Evolutionary conservation across 352 stramenopile species (phyloP), one percentile per base, ranked within the genome.

Genomic region (Phytophthora gonapodyides): DNA sequence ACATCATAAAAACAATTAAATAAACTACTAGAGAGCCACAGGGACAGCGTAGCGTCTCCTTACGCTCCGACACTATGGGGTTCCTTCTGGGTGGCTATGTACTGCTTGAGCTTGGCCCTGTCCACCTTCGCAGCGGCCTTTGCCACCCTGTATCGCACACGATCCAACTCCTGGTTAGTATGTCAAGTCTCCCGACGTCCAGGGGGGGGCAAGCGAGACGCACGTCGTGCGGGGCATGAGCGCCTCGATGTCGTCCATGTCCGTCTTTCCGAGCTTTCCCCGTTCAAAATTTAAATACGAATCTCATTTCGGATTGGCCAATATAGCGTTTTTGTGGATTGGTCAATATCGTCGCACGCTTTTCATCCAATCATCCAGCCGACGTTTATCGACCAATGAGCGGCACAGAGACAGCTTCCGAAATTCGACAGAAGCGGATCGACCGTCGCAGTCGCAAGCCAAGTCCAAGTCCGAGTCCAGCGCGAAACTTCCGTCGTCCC

Each of bases 141-240:
- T 1, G 75, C 78, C 36, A 64, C 75, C 49, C 80, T 77, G 38
- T 31, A 46, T 31, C 45, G 58, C 38, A 38, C 40, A 48, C 0
- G 48, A 41, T 13, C 31, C 11, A 21, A 12, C 11, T 1, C 8
- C 5, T 31, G 7, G 1, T 31, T 8, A 31, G 27, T 8, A 31
- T 31, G 27, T 31, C 27, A 31, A 31, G 27, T 31, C 27, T 31
- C 27, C 27, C 27, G 27, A 31, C 27, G 27, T 31, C 27, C 27
- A 15, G 19, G 35, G 49, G 17, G 11, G 4, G 19, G 8, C 34
- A 17, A 21, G 19, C 24, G 17, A 13, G 16, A 59, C 64, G 52
- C 61, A 93, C 84, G 75, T 87, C 43, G 81, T 91, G 21, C 84
- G 81, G 35, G 84, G 84, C 84, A 93, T 93, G 13, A 89, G 69